phyloP scores from a whole-genome alignment of 2,329 filamentous ascomycete genomes.

The Ophiostoma pallidulum region DNA sequence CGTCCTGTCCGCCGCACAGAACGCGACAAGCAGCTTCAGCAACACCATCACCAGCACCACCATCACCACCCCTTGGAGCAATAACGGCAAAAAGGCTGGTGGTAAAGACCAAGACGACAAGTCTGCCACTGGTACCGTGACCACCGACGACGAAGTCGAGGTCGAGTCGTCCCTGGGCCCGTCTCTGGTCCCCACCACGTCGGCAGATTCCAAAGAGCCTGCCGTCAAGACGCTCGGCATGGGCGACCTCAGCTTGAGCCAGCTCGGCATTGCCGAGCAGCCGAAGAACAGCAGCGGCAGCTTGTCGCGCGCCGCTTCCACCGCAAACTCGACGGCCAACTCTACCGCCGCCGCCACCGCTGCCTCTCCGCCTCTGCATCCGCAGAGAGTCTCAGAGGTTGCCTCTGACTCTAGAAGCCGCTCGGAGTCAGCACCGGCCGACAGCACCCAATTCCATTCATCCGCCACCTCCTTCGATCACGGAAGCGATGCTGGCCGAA shows the following conservation, averaged over 20 bases:
- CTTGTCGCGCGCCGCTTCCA: background rate
- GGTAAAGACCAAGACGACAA: conserved; percentile 9
- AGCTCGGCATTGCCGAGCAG: conserved; percentile 65
- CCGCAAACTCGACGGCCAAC: background rate
- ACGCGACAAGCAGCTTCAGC: conserved; percentile 67
- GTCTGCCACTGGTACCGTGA: conserved; percentile 18
- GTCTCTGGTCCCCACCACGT: conserved; percentile 26
- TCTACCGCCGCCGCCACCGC: conserved; percentile 26
- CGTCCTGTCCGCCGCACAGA: conserved; percentile 87
- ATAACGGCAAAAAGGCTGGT: conserved; percentile 27
- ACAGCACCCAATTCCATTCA: conserved; percentile 19
- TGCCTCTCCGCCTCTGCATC: background rate
- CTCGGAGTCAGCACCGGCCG: conserved; percentile 51
- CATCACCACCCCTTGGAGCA: conserved; percentile 37
- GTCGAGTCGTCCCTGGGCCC: conserved; percentile 29
- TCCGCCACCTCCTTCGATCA: conserved; percentile 5
- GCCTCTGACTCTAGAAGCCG: conserved; percentile 36
- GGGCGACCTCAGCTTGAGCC: conserved; percentile 81
- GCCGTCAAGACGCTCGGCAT: conserved; percentile 83
- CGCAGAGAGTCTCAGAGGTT: conserved; percentile 38
- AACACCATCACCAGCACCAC: conserved; percentile 63
- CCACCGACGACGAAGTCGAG: conserved; percentile 30
- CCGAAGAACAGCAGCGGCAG: background rate
- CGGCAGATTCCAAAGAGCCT: conserved; percentile 50
- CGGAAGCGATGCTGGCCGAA: conserved; percentile 1